A percentile compares a stretch with the other conserved stretches of the same genome.
phyloP scores from a whole-genome alignment of 1,284 basidiomycete genomes.

The Ustilago sp. region DNA sequence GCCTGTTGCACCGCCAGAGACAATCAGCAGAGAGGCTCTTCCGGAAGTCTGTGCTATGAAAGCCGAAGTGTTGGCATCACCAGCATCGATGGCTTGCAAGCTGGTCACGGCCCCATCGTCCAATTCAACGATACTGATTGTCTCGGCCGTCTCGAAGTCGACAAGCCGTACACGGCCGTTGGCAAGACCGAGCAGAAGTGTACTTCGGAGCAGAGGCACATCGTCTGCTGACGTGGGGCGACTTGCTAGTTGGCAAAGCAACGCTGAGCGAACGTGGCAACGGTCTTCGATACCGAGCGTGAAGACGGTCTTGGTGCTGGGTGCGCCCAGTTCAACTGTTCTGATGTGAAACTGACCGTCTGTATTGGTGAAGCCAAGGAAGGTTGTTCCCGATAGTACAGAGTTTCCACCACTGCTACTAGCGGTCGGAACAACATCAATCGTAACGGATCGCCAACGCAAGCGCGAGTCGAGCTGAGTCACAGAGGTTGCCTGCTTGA shows the following conservation, averaged over 20 bases:
- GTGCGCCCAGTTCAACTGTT: constrained; percentile 19
- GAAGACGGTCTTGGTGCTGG: constrained; percentile 31
- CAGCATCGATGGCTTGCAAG: constrained; percentile 18
- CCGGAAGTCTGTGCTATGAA: constrained; percentile 38
- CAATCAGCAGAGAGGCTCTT: constrained; percentile 32
- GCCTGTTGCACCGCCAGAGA: constrained; percentile 13
- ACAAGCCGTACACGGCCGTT: constrained; percentile 35
- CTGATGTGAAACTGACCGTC: constrained; percentile 41
- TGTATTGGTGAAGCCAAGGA: constrained; percentile 33
- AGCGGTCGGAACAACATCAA: constrained; percentile 8
- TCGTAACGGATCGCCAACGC: constrained; percentile 22
- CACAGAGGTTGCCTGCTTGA: constrained; percentile 11
- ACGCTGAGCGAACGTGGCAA: constrained; percentile 34
- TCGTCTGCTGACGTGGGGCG: constrained; percentile 27
- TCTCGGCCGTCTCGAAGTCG: constrained; percentile 30
- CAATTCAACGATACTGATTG: constrained; percentile 38
- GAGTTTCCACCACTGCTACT: not conserved
- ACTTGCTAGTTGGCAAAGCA: constrained; percentile 32
- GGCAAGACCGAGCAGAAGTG: constrained; percentile 42
- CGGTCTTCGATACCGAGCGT: constrained; percentile 26
- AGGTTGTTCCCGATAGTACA: constrained; percentile 3
- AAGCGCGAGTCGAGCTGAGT: constrained; percentile 36
- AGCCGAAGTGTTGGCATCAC: constrained; percentile 25
- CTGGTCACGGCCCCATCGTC: constrained; percentile 41
- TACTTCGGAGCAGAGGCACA: constrained; percentile 29